Conservation (phyloP, 768 basidiomycete species). For the Boletales sp. region DNA sequence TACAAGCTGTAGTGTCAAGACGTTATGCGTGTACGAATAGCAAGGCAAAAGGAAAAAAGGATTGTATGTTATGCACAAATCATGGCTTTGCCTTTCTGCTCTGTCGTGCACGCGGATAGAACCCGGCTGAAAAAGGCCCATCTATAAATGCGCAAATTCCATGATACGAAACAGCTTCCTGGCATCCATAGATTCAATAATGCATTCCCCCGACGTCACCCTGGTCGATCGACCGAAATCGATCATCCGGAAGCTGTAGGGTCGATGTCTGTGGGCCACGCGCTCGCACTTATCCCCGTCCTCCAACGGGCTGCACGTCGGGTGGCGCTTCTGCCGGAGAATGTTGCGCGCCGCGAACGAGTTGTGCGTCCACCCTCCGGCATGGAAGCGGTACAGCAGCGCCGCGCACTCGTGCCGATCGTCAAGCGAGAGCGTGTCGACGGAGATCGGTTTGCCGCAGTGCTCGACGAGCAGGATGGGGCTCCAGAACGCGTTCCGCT, state of each 20-base stretch:
- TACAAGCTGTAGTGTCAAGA: slow-evolving; percentile 14
- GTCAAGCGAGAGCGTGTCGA: slow-evolving; percentile 29
- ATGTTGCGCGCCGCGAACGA: slow-evolving; percentile 45
- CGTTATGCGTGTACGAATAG: too few species aligned
- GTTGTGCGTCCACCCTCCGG: slow-evolving; percentile 33
- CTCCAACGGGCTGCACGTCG: slow-evolving; percentile 22
- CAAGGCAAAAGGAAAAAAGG: too few species aligned
- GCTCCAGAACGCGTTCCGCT: not conserved
- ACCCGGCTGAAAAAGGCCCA: too few species aligned
- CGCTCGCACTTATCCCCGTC: not conserved
- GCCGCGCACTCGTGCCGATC: slow-evolving; percentile 36
- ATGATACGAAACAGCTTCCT: not conserved
- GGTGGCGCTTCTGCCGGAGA: slow-evolving; percentile 39
- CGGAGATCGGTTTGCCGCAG: slow-evolving; percentile 36
- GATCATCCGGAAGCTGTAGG: slow-evolving; percentile 40
- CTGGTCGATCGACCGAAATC: slow-evolving; percentile 43
- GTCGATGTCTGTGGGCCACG: not conserved
- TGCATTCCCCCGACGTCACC: not conserved
- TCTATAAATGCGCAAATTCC: too few species aligned
- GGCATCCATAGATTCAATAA: too few species aligned
- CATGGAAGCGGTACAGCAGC: slow-evolving; percentile 39
- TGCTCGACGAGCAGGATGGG: slow-evolving; percentile 22
- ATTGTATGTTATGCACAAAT: not conserved
- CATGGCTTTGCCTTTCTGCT: too few species aligned
- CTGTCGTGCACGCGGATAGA: too few species aligned